A percentile compares a stretch with the other conserved stretches of the same genome.
Evolutionary conservation across 2,329 filamentous ascomycete genomes (phyloP).

Genomic region (Botryotinia narcissicola): DNA sequence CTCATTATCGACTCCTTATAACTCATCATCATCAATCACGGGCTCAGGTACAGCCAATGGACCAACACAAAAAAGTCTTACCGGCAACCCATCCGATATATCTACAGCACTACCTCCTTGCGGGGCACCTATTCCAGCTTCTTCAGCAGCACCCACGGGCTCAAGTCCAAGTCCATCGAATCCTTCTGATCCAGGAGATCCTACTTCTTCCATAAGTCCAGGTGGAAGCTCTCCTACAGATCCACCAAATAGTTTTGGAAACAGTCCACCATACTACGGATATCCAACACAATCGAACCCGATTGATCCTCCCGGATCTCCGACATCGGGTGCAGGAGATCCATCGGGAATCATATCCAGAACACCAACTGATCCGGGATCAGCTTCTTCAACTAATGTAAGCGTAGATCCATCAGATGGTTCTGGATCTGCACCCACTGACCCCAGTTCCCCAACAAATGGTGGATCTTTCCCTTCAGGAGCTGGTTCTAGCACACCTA

Average conservation of each 20-base stretch:
- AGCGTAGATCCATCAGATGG: neutral
- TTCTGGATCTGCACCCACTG: neutral
- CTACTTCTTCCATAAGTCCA: neutral
- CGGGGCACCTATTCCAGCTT: neutral
- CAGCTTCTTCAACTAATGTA: neutral
- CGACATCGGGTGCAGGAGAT: neutral
- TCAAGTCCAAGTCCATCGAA: neutral
- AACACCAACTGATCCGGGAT: neutral
- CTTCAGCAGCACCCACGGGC: neutral
- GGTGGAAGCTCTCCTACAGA: neutral
- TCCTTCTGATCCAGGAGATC: neutral
- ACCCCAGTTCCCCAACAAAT: neutral
- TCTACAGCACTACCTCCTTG: neutral
- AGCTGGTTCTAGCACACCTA: neutral
- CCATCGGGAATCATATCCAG: neutral
- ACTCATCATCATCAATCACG: neutral
- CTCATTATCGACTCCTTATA: neutral
- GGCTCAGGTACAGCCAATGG: neutral
- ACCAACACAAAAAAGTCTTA: constrained; percentile 1
- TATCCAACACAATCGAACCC: neutral
- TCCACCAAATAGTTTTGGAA: neutral
- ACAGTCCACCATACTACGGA: neutral
- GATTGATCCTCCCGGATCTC: neutral
- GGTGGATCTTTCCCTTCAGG: neutral
- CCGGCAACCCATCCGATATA: neutral